Conservation (phyloP, 1,284 basidiomycete genomes). For the Ganoderma multipileum region DNA sequence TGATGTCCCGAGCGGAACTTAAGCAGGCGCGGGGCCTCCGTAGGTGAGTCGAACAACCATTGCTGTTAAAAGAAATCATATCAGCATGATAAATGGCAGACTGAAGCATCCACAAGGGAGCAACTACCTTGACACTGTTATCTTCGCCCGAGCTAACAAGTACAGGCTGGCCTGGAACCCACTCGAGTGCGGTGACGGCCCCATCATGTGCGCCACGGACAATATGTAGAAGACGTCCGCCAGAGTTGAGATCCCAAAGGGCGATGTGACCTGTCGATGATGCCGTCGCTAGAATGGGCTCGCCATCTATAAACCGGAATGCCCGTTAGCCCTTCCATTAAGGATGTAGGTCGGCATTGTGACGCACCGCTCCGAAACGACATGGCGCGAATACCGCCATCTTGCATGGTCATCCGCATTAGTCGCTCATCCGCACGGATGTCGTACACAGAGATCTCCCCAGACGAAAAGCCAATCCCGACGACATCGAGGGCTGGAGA, state of each 20-base stretch:
- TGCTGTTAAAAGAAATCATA: constrained; percentile 62
- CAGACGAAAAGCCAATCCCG: constrained; percentile 89
- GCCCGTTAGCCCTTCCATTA: constrained; percentile 2
- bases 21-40: constrained; percentile 83
- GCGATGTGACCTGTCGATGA: constrained; percentile 90
- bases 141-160: constrained; percentile 89
- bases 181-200: constrained; percentile 81
- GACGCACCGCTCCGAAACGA: constrained; percentile 87
- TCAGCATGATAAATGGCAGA: neutral
- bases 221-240: constrained; percentile 84
- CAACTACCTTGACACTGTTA: constrained; percentile 87
- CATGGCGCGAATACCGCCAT: constrained; percentile 77
- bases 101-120: neutral
- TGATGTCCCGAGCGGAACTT: constrained; percentile 95
- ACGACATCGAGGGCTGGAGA: constrained; percentile 97
- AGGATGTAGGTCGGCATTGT: neutral
- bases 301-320: constrained; percentile 64
- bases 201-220: constrained; percentile 89
- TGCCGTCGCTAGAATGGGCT: constrained; percentile 85
- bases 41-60: constrained; percentile 97
- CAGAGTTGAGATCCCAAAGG: constrained; percentile 88
- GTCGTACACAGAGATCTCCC: constrained; percentile 90
- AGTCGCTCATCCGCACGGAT: constrained; percentile 89
- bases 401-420: constrained; percentile 89
- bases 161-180: constrained; percentile 91